Conservation (phyloP, 1,284 basidiomycete species). For the Amylostereum chailletii region DNA sequence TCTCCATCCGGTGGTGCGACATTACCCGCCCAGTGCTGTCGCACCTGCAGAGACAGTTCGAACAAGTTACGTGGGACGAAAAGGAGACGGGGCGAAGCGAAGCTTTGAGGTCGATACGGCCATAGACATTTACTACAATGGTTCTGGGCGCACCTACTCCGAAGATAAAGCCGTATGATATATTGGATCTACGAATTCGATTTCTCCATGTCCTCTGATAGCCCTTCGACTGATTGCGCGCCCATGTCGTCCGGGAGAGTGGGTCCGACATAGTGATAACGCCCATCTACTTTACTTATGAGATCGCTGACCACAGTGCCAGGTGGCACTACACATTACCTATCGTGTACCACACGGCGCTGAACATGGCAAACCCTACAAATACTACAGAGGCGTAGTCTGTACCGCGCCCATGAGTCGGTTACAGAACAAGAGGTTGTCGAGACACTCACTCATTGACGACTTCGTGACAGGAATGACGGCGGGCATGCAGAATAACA, state of each 20-base stretch:
- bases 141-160: too few relatives aligned
- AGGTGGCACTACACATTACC: constrained; percentile 26
- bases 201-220: too few relatives aligned
- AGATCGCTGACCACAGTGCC: neutral
- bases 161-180: too few relatives aligned
- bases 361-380: constrained; percentile 45
- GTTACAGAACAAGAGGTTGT: neutral
- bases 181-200: too few relatives aligned
- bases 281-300: neutral
- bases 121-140: too few relatives aligned
- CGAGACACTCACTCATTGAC: constrained; percentile 35
- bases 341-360: constrained; percentile 48
- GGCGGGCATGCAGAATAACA: constrained; percentile 53
- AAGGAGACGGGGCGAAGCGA: too few relatives aligned
- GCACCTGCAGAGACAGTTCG: too few relatives aligned
- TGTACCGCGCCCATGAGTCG: constrained; percentile 13
- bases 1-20: too few relatives aligned
- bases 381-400: constrained; percentile 58
- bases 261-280: neutral
- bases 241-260: neutral
- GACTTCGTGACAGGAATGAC: constrained; percentile 35
- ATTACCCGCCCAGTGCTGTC: too few relatives aligned
- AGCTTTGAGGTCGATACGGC: too few relatives aligned
- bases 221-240: too few relatives aligned
- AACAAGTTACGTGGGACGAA: too few relatives aligned